A percentile compares a stretch with the other conserved stretches of the same genome.
Conservation (phyloP, 495 filamentous ascomycete genomes). For the Astrothelium macrocarpum region DNA sequence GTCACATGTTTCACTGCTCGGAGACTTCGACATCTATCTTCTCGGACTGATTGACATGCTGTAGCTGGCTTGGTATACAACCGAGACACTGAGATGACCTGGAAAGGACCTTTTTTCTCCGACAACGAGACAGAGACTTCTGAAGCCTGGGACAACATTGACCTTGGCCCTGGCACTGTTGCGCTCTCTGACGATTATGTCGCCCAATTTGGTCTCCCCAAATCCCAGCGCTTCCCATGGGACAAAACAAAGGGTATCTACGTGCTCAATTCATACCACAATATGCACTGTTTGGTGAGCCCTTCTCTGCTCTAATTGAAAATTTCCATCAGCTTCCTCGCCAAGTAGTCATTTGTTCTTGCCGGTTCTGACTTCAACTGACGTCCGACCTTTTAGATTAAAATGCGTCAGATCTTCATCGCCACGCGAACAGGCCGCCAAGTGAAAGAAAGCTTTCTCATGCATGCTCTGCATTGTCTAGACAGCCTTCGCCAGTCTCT, state of each 20-base stretch:
- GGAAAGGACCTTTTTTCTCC: not conserved
- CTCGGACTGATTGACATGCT: not conserved
- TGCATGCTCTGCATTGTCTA: constrained; percentile 6
- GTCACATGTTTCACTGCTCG: not conserved
- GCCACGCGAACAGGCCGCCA: not conserved
- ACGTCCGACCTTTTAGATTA: not conserved
- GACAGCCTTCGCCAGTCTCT: not conserved
- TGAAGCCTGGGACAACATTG: not conserved
- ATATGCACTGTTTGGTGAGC: constrained; percentile 6
- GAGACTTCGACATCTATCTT: not conserved
- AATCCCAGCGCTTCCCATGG: constrained; percentile 8
- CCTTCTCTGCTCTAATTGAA: not conserved
- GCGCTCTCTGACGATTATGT: constrained; percentile 9
- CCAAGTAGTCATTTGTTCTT: not conserved
- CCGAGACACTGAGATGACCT: not conserved
- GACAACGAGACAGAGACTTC: not conserved
- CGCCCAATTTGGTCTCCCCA: not conserved
- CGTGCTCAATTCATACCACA: constrained; percentile 8
- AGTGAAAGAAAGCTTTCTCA: not conserved
- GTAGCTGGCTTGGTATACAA: not conserved
- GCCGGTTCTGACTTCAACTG: not conserved
- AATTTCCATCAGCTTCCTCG: not conserved
- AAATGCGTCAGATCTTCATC: not conserved
- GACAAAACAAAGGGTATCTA: constrained; percentile 10
- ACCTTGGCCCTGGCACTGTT: not conserved